Conservation (phyloP, 148 eudicot genomes). For the Vaccinium macrocarpon region DNA sequence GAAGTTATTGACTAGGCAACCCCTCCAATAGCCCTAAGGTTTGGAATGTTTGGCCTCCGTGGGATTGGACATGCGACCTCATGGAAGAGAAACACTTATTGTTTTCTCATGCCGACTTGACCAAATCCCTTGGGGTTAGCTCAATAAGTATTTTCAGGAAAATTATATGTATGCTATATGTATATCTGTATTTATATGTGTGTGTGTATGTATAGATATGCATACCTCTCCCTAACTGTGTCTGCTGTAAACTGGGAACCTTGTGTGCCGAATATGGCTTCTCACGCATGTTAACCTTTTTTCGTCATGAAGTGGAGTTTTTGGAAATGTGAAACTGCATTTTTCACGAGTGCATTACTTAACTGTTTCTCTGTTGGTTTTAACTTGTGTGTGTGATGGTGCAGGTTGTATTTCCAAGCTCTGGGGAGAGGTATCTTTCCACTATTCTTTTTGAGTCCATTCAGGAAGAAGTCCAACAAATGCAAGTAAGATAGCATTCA, state of each 20-base stretch:
- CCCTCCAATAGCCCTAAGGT: no score
- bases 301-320: neutral
- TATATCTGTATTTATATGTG: no score
- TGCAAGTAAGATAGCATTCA: constrained; percentile 25
- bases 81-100: no score
- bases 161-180: neutral
- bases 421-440: constrained; percentile 66
- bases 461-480: constrained; percentile 43
- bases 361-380: neutral
- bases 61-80: no score
- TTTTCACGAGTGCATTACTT: neutral
- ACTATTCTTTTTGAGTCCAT: constrained; percentile 50
- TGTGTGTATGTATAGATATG: neutral
- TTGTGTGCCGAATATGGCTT: neutral
- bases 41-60: no score
- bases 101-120: no score
- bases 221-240: neutral
- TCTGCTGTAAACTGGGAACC: neutral
- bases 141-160: neutral
- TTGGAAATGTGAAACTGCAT: neutral
- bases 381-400: neutral
- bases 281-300: no score
- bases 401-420: constrained; percentile 81
- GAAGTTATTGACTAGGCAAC: no score
- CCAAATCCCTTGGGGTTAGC: no score